Conservation (phyloP, 2,329 filamentous ascomycete species). For the Beauveria rudraprayagi region DNA sequence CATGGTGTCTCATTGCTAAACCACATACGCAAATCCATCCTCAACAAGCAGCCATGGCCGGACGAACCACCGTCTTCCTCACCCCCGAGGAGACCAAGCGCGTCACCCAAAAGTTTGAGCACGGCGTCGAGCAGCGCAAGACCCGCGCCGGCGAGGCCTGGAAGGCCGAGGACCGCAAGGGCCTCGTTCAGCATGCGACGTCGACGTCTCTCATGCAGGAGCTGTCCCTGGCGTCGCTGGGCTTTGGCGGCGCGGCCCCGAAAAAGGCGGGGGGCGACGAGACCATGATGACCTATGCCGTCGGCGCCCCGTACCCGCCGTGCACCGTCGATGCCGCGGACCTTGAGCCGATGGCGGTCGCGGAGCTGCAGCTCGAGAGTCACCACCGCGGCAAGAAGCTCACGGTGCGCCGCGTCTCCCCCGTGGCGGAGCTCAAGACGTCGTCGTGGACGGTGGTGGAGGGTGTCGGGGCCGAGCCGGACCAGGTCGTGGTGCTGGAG, state of each 20-base stretch:
- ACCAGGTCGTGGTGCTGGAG: conserved; percentile 22
- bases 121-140: conserved; percentile 17
- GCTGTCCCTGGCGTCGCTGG: conserved; percentile 17
- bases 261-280: conserved; percentile 13
- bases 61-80: conserved; percentile 24
- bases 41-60: conserved; percentile 14
- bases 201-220: conserved; percentile 25
- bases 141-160: conserved; percentile 16
- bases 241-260: conserved; percentile 13
- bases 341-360: conserved; percentile 19
- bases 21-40: neutral
- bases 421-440: conserved; percentile 17
- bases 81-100: conserved; percentile 23
- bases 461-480: conserved; percentile 17
- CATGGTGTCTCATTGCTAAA: neutral
- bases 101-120: conserved; percentile 19
- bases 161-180: conserved; percentile 14
- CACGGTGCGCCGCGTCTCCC: conserved; percentile 20
- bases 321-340: conserved; percentile 15
- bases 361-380: conserved; percentile 21
- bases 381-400: conserved; percentile 23
- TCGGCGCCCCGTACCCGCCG: conserved; percentile 21
- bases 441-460: conserved; percentile 26
- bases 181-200: conserved; percentile 20
- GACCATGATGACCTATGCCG: conserved; percentile 20